These are phyloP conservation scores for Conoideocrella luteorostrata DNA, from an alignment of 2,329 filamentous ascomycete genomes.

Conservation along the genomic window DNA sequence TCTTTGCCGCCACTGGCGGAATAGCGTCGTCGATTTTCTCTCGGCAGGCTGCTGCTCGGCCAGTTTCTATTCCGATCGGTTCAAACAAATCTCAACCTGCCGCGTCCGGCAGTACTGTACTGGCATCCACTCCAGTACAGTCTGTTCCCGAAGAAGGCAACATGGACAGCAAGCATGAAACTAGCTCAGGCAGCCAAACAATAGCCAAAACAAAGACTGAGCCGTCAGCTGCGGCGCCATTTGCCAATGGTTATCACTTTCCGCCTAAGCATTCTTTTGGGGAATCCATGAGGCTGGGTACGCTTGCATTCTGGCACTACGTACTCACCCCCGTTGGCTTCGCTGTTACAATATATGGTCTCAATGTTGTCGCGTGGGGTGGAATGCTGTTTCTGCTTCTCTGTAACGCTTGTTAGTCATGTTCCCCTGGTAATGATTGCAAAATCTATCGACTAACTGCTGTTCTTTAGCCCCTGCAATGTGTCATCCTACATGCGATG, in stretches of 20 bases:
- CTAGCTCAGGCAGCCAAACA: conserved; percentile 13
- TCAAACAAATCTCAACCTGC: conserved; percentile 11
- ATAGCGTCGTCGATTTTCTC: conserved; percentile 35
- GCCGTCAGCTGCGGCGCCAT: conserved; percentile 32
- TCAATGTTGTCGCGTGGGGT: conserved; percentile 83
- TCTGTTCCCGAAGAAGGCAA: conserved; percentile 4
- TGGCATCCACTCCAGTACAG: background rate
- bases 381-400: conserved; percentile 85
- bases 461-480: conserved; percentile 50
- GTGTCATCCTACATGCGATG: conserved; percentile 63
- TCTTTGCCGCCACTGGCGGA: conserved; percentile 40
- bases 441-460: background rate
- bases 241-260: conserved; percentile 61
- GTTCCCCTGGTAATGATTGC: background rate
- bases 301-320: conserved; percentile 64
- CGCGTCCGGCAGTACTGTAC: background rate
- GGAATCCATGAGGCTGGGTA: conserved; percentile 50
- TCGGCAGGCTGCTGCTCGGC: conserved; percentile 14
- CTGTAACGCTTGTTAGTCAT: conserved; percentile 50
- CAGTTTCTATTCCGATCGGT: conserved; percentile 13
- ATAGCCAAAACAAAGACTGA: conserved; percentile 16
- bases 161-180: conserved; percentile 7
- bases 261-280: conserved; percentile 54
- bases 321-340: conserved; percentile 70
- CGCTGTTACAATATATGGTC: conserved; percentile 68